Conservation (phyloP, 2,329 filamentous ascomycete species). For the Botrytis medusae region DNA sequence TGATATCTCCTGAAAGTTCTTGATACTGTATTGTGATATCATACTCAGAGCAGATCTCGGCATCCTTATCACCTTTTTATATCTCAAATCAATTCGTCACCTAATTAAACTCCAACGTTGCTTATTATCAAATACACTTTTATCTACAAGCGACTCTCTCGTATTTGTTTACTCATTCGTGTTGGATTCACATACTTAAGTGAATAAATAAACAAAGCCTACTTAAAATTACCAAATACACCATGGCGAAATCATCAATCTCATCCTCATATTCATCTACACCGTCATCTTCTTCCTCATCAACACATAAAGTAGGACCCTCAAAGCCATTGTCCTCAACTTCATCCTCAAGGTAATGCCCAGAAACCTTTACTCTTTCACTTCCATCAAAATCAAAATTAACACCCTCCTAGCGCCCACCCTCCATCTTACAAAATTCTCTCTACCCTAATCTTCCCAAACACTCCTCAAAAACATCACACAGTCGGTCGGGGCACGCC, state of each 20-base stretch:
- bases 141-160: background rate
- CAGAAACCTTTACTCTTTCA: background rate
- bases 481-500: background rate
- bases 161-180: background rate
- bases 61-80: background rate
- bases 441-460: background rate
- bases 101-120: background rate
- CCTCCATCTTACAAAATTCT: background rate
- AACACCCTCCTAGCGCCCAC: background rate
- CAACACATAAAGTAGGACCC: background rate
- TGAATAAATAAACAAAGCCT: background rate
- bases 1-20: background rate
- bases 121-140: background rate
- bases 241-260: background rate
- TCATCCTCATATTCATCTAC: background rate
- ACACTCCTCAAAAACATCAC: background rate
- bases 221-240: background rate
- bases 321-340: background rate
- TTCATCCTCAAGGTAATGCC: background rate
- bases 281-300: background rate
- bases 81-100: background rate
- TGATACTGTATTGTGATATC: background rate
- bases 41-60: background rate
- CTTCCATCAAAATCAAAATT: background rate
- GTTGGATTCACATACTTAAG: background rate